Conservation (phyloP, 106 monocot species). For the Amphibolis antarctica region DNA sequence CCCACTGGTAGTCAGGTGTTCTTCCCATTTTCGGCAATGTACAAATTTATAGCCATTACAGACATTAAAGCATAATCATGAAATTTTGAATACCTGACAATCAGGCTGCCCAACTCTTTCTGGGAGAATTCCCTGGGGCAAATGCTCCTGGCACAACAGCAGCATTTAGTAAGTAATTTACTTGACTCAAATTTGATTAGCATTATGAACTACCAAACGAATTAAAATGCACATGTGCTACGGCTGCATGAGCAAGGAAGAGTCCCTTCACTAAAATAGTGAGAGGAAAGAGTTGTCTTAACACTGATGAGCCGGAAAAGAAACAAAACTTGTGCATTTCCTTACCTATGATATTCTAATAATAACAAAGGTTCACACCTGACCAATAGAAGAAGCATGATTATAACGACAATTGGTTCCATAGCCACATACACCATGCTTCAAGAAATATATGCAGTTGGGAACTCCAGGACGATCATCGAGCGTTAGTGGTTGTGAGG, state of each 20-base stretch:
- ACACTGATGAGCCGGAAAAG: too few species aligned
- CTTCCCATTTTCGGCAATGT: too few species aligned
- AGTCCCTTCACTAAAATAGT: too few species aligned
- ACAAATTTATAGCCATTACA: too few species aligned
- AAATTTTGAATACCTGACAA: constrained; percentile 44
- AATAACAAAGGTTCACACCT: constrained; percentile 13
- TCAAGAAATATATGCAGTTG: constrained; percentile 66
- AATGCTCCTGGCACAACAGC: constrained; percentile 21
- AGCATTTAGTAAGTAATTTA: neutral
- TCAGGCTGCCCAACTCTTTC: constrained; percentile 79
- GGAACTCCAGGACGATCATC: constrained; percentile 39
- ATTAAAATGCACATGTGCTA: too few species aligned
- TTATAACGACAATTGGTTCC: constrained; percentile 75
- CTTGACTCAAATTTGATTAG: neutral
- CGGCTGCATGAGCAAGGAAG: too few species aligned
- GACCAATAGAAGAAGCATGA: constrained; percentile 38
- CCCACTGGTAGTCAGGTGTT: too few species aligned
- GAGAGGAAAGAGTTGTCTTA: too few species aligned
- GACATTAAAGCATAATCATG: neutral
- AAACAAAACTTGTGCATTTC: too few species aligned
- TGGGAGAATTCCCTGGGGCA: constrained; percentile 35
- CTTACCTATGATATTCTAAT: neutral
- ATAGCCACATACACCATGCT: constrained; percentile 66
- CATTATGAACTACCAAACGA: neutral
- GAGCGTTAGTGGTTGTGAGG: neutral